These are phyloP conservation scores for Pythium plurisporium DNA, from an alignment of 352 stramenopile species.

Conservation along the genomic window DNA sequence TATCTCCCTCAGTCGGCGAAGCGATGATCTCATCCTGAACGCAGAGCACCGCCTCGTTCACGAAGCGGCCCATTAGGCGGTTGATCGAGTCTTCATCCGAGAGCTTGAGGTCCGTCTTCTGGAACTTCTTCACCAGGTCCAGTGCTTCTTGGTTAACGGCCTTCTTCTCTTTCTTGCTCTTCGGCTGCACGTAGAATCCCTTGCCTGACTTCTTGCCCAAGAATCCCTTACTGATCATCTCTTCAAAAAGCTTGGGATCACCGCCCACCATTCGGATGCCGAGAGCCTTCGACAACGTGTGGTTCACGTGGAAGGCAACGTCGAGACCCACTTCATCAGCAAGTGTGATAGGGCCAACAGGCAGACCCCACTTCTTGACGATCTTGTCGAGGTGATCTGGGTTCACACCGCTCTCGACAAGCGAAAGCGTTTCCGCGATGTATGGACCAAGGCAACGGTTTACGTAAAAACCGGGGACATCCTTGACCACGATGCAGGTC, in stretches of 20 bases:
- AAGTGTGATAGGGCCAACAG: constrained; percentile 96
- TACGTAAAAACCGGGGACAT: constrained; percentile 99
- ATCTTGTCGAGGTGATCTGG: constrained; percentile 94
- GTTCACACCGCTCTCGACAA: constrained; percentile 89
- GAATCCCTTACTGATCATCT: constrained; percentile 95
- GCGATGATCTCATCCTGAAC: constrained; percentile 97
- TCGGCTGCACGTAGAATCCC: constrained; percentile 96
- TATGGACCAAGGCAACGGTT: constrained; percentile 97
- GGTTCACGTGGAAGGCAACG: constrained; percentile 93
- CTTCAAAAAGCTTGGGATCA: constrained; percentile 88
- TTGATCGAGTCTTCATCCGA: constrained; percentile 88
- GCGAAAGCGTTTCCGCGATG: constrained; percentile 87
- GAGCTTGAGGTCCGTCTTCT: constrained; percentile 74
- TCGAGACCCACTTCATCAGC: constrained; percentile 98
- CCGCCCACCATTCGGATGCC: constrained; percentile 94
- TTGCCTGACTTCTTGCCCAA: constrained; percentile 96
- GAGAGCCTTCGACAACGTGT: constrained; percentile 91
- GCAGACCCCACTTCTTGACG: constrained; percentile 95
- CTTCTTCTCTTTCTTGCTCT: constrained; percentile 90
- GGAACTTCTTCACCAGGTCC: constrained; percentile 76
- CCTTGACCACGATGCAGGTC: constrained; percentile 97
- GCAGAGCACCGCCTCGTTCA: constrained; percentile 97
- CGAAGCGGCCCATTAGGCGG: constrained; percentile 93
- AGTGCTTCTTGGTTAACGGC: constrained; percentile 85
- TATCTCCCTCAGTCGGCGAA: constrained; percentile 95